Conservation (phyloP, 352 stramenopile species). For the Phytophthora podocarpi region DNA sequence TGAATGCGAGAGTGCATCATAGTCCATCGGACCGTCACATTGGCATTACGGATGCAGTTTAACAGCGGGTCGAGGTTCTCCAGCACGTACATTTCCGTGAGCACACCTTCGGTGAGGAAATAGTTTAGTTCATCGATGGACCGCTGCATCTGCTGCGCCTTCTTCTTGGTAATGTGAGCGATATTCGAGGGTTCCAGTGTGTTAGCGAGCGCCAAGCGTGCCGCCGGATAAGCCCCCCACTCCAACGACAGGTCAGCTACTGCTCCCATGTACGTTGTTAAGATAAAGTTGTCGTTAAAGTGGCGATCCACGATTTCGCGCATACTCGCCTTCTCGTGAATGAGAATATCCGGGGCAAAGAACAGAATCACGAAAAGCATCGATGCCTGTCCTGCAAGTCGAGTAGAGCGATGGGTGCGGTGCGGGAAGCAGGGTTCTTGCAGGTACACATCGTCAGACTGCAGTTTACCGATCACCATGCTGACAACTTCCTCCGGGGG, state of each 20-base stretch:
- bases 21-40: conserved; percentile 94
- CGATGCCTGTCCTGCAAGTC: conserved; percentile 90
- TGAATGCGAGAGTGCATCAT: conserved; percentile 94
- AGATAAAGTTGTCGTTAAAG: conserved; percentile 97
- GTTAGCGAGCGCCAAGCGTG: conserved; percentile 89
- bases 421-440: conserved; percentile 92
- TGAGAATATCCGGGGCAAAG: conserved; percentile 93
- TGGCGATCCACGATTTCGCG: conserved; percentile 95
- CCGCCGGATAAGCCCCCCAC: conserved; percentile 91
- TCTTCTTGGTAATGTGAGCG: conserved; percentile 88
- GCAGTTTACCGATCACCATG: conserved; percentile 93
- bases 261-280: conserved; percentile 95
- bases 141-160: conserved; percentile 84
- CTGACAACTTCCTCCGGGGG: conserved; percentile 89
- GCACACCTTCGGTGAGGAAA: conserved; percentile 91
- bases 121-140: conserved; percentile 91
- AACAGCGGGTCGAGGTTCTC: conserved; percentile 92
- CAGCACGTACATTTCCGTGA: conserved; percentile 94
- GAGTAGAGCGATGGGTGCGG: conserved; percentile 92
- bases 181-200: conserved; percentile 90
- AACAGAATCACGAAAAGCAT: conserved; percentile 97
- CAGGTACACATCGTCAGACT: conserved; percentile 95
- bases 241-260: conserved; percentile 93
- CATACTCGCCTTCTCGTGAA: conserved; percentile 92
- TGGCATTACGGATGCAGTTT: conserved; percentile 91